These are phyloP conservation scores for Trichothecium roseum DNA, from an alignment of 2,329 filamentous ascomycete species.

Conservation along the genomic window DNA sequence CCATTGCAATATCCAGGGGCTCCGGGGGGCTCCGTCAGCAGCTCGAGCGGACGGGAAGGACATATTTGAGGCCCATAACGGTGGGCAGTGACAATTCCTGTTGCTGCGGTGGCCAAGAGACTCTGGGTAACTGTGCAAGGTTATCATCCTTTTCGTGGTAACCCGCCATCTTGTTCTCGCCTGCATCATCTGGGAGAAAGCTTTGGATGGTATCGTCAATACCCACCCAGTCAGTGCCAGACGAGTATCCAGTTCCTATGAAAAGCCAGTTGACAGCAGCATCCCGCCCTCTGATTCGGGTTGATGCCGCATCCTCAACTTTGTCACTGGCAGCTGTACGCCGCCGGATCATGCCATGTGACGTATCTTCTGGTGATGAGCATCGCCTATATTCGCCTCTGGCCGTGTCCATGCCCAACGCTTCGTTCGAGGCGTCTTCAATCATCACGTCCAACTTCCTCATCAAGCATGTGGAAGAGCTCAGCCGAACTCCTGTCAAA, in stretches of 20 bases:
- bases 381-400: neutral
- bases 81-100: neutral
- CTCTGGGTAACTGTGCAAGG: neutral
- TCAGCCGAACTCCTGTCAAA: constrained; percentile 21
- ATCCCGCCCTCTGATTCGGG: no score
- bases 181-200: constrained; percentile 15
- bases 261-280: neutral
- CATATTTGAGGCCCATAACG: neutral
- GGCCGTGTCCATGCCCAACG: constrained; percentile 1
- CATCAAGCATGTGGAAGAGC: constrained; percentile 26
- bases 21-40: neutral
- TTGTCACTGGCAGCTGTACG: neutral
- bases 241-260: constrained; percentile 2
- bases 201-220: constrained; percentile 26
- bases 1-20: constrained; percentile 1
- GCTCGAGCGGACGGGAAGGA: neutral
- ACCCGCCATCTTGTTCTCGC: neutral
- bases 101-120: neutral
- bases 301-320: neutral
- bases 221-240: constrained; percentile 16
- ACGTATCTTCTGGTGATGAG: neutral
- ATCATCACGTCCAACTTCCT: constrained; percentile 26
- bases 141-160: neutral
- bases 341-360: neutral
- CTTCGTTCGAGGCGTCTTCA: constrained; percentile 5